Percentiles rank a stretch among this genome's conserved stretches.
Evolutionary conservation across 495 filamentous ascomycete species (phyloP).

Genomic region (Penicillium canariense): DNA sequence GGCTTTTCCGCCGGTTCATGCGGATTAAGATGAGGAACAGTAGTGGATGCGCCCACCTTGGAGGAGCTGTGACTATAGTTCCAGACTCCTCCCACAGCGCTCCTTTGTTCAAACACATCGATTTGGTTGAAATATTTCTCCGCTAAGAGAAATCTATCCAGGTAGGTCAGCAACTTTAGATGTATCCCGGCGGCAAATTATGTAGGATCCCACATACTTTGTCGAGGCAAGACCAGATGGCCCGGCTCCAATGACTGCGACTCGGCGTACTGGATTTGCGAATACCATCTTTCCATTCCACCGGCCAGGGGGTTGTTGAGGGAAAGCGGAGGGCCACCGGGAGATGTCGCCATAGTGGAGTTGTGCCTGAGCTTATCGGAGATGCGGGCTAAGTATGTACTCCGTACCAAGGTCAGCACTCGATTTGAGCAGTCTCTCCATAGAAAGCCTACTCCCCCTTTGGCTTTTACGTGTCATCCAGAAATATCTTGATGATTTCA

Average conservation of each 20-base stretch:
- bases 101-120: slow-evolving; percentile 78
- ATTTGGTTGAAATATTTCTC: slow-evolving; percentile 70
- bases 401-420: too few species aligned
- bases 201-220: slow-evolving; percentile 30
- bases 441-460: too few species aligned
- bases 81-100: slow-evolving; percentile 77
- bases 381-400: too few species aligned
- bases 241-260: slow-evolving; percentile 48
- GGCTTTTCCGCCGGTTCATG: slow-evolving; percentile 41
- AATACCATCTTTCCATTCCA: slow-evolving; percentile 27
- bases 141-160: slow-evolving; percentile 64
- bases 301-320: slow-evolving; percentile 2
- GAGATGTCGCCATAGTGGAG: slow-evolving; percentile 27
- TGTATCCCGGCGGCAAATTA: background rate
- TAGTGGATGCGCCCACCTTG: slow-evolving; percentile 25
- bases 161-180: slow-evolving; percentile 4
- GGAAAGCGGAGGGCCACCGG: slow-evolving; percentile 4
- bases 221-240: slow-evolving; percentile 43
- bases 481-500: too few species aligned
- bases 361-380: slow-evolving; percentile 2
- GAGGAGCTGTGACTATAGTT: slow-evolving; percentile 50
- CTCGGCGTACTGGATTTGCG: slow-evolving; percentile 29
- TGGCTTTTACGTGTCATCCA: too few species aligned
- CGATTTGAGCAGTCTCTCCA: too few species aligned
- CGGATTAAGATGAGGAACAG: slow-evolving; percentile 45